Base-by-base conservation (phyloP, 441 rosid species). In the Rhodomyrtus psidioides region DNA sequence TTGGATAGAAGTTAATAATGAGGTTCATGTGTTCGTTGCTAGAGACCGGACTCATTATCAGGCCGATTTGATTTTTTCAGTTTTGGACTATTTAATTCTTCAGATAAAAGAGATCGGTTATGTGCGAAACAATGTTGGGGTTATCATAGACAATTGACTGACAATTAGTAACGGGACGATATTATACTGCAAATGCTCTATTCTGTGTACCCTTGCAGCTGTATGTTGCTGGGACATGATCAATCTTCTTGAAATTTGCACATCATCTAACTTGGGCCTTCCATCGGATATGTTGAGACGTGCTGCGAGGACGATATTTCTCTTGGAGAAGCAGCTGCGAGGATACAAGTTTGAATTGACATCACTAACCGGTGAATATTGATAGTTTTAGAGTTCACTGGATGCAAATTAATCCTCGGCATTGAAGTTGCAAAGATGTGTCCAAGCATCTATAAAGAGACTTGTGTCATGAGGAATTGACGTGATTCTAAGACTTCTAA, bases 1-100 rank as follows among this genome's bases (percentile, higher is more conserved):
- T 91, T 94, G 95, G 97, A 90, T 94, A 87, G 90, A 89, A 87
- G 86, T 90, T 34, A 65, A 89, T 54, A 88, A 90, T 26, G 89
- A 89, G 59, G 87, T 83, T 85, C 90, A 91, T 84, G 90, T 90
- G 49, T 95, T 95, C 91, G 83, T 91, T 88, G 93, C 96, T 34
- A 93, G 91, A 87, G 95, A 91, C 85, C 83, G 56, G 88, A 85
- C 91, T 85, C 95, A 94, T 85, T 21, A 57, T 74, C 86, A 83
- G 42, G 85, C 90, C 9, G 84, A 87, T 86, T 89, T 87, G 55
- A 93, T 91, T 19, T 92, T 84, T 84, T 86, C 88, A 86, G 87
- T 90, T 6, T 75, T 94, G 82, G 62, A 91, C 55, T 88, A 90
- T 88, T 88, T 95, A 88, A 90, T 89, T 84, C 81, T 91, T 87